These are phyloP conservation scores for Epichloe coenophiala DNA, from an alignment of 2,329 filamentous ascomycete species.

Conservation along the genomic window DNA sequence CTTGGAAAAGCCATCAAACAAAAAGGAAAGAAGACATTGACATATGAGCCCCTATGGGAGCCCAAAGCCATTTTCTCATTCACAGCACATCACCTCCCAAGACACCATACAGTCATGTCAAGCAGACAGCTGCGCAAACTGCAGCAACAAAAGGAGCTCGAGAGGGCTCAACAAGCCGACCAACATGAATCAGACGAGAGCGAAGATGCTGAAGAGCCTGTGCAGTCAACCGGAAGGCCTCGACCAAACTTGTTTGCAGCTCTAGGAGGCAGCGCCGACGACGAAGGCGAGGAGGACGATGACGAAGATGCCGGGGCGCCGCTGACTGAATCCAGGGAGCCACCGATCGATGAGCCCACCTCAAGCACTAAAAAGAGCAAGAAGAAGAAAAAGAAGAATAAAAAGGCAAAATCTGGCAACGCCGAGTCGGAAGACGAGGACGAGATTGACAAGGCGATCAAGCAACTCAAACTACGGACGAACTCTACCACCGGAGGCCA, in stretches of 20 bases:
- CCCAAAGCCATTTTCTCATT: background rate
- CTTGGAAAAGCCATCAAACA: too few relatives aligned
- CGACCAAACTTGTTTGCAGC: constrained; percentile 39
- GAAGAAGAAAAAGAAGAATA: constrained; percentile 20
- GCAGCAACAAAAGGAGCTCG: constrained; percentile 34
- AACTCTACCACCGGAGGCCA: background rate
- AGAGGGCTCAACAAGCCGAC: constrained; percentile 11
- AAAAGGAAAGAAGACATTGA: background rate
- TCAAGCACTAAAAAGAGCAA: constrained; percentile 19
- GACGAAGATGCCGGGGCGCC: constrained; percentile 19
- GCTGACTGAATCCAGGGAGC: constrained; percentile 9
- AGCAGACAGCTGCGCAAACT: constrained; percentile 38
- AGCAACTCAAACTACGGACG: constrained; percentile 23
- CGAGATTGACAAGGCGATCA: constrained; percentile 42
- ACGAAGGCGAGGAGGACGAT: constrained; percentile 20
- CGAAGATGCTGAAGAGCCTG: constrained; percentile 19
- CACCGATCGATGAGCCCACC: constrained; percentile 12
- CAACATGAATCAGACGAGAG: constrained; percentile 14
- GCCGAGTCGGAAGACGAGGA: constrained; percentile 24
- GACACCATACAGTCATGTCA: constrained; percentile 26
- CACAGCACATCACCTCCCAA: too few relatives aligned
- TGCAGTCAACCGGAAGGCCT: constrained; percentile 20
- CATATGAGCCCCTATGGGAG: background rate
- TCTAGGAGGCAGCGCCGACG: constrained; percentile 30
- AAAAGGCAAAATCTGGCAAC: constrained; percentile 20